Evolutionary conservation across 345 rosid genomes (phyloP), one percentile per base, ranked within the genome.

Genomic region (Eutrema japonicum): DNA sequence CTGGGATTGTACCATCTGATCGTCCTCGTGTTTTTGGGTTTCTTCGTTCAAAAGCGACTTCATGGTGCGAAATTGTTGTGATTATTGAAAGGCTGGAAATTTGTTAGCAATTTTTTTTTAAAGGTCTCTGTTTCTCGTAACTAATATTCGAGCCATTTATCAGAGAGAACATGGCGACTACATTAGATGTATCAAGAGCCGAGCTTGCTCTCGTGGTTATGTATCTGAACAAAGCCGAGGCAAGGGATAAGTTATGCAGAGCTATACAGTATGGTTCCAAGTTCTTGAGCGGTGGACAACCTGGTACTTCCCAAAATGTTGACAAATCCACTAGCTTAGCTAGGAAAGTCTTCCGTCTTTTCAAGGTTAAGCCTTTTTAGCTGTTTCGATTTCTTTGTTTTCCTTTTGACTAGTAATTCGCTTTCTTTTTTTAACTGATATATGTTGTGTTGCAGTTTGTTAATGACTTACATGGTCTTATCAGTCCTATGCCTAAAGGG

Each of bases 201-300:
- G 99, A 96, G 74, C 93, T 96, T 73, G 96, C 81, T 43, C 94
- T 96, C 46, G 68, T 87, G 46, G 97, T 96, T 70, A 74, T 96
- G 81, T 96, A 90, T 84, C 77, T 96, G 85, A 92, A 90, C 74
- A 92, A 96, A 85, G 99, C 98, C 41, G 99, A 96, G 78, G 93
- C 99, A 55, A 85, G 99, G 76, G 99, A 96, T 84, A 96, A 96
- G 95, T 81, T 96, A 66, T 96, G 99, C 81, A 84, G 99, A 83
- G 96, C 97, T 64, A 96, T 96, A 81, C 99, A 96, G 57, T 96
- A 96, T 76, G 99, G 99, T 72, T 96, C 97, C 1, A 92, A 88
- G 81, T 92, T 92, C 77, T 35, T 96, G 72, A 96, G 99, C 55
- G 58, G 82, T 54, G 99, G 98, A 66, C 65, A 87, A 72, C 85